Evolutionary conservation across 2,329 filamentous ascomycete species (phyloP), one percentile per base, ranked within the genome.

Genomic region (Colletotrichum echinochloae): DNA sequence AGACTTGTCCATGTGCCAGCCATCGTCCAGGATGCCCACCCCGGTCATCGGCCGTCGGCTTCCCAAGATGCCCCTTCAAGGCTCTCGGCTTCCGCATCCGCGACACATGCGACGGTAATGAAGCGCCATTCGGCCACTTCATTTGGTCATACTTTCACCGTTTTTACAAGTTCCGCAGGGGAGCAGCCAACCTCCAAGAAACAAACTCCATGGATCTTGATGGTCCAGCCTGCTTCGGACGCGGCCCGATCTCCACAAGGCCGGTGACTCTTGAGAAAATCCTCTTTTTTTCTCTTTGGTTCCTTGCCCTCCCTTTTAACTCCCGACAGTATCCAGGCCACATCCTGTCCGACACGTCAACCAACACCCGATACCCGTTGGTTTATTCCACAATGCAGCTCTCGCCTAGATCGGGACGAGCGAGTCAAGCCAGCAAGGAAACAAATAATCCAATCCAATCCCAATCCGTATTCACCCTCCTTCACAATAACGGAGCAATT

Each of bases 21-120:
- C 26, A 30, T n/a, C 49, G 49, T 30, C 48, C 48, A 51, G 14
- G 26, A 28, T 16, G 48, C 23, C 23, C 41, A 18, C 41, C 48
- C 46, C 26, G 16, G 48, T 28, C 23, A 14, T 18, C 26, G 48
- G 26, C 48, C 26, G 28, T 30, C 28, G 7, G 14, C 37, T 44
- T n/a, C n/a, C 20, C 41, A 9, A 44, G 14, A 44, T 20, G 18
- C 18, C 35, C 18, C 35, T 23, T 23, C 33, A 6, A 46, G 59
- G 28, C 52, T 63, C 68, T 68, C 46, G 57, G 68, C 65, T 68
- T 68, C 63, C 48, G 30, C 51, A 70, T 49, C 57, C 46, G 67
- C 57, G 67, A 62, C 57, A 70, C 57, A 70, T 59, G 59, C 57
- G 60, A 54, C 57, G 30, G 23, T 30, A 60, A 18, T 37, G 23